Evolutionary conservation across 768 basidiomycete genomes (phyloP).

Genomic region (Phylloporus rhodoxanthus): DNA sequence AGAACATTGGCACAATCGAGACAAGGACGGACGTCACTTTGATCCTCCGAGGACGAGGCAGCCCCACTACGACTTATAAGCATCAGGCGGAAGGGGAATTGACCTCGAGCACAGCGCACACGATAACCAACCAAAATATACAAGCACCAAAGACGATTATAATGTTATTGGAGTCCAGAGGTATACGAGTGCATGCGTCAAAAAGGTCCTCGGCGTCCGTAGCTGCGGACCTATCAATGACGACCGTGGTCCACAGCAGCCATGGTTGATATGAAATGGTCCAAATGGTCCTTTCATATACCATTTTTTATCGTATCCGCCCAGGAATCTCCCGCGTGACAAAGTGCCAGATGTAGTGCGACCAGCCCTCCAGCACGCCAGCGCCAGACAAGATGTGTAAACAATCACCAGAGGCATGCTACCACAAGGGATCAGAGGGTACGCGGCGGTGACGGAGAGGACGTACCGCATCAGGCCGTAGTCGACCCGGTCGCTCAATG

Average conservation of each 20-base stretch:
- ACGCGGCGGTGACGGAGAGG: neutral
- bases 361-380: conserved; percentile 48
- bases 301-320: conserved; percentile 14
- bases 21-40: neutral
- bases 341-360: conserved; percentile 47
- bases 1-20: neutral
- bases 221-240: neutral
- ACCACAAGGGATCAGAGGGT: neutral
- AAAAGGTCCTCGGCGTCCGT: neutral
- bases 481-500: conserved; percentile 55
- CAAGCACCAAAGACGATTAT: neutral
- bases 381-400: conserved; percentile 42
- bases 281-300: neutral
- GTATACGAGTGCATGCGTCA: neutral
- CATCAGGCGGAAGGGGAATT: too few species aligned
- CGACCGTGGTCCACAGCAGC: neutral
- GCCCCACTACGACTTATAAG: too few species aligned
- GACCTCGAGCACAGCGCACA: neutral
- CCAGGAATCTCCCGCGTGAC: conserved; percentile 34
- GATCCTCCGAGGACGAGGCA: too few species aligned
- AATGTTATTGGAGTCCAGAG: neutral
- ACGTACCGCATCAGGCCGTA: conserved; percentile 63
- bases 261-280: too few species aligned
- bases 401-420: conserved; percentile 43
- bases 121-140: neutral